Evolutionary conservation across 1,139 yeast species (phyloP).

Genomic region (Zygoascus meyerae): DNA sequence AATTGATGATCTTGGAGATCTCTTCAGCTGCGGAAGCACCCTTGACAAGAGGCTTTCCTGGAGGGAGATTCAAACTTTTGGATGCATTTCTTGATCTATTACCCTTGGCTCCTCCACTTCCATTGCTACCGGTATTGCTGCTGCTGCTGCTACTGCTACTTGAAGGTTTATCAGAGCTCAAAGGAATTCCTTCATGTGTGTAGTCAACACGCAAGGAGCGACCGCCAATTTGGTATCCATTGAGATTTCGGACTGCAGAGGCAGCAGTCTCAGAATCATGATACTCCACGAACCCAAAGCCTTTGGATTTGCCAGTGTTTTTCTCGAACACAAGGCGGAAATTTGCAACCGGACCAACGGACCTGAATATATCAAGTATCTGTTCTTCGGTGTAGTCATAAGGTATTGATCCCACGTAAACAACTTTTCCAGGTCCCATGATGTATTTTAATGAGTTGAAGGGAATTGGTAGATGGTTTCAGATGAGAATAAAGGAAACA

Average conservation of each 20-base stretch:
- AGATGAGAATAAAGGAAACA: not conserved
- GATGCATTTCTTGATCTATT: not conserved
- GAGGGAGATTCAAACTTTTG: slow-evolving; percentile 20
- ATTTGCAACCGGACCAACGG: slow-evolving; percentile 82
- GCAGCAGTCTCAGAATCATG: slow-evolving; percentile 73
- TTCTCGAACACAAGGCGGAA: slow-evolving; percentile 78
- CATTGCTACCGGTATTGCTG: not conserved
- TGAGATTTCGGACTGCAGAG: slow-evolving; percentile 83
- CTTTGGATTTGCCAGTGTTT: slow-evolving; percentile 85
- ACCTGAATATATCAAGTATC: slow-evolving; percentile 66
- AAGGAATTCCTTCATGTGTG: slow-evolving; percentile 37
- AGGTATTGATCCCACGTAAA: slow-evolving; percentile 63
- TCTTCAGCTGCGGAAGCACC: slow-evolving; percentile 51
- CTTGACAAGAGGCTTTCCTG: slow-evolving; percentile 40
- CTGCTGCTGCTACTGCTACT: not conserved
- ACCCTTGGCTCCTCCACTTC: not conserved
- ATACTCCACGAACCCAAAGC: slow-evolving; percentile 83
- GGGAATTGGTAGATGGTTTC: not conserved
- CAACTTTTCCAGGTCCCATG: slow-evolving; percentile 28
- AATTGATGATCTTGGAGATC: slow-evolving; percentile 49
- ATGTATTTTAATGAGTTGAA: not conserved
- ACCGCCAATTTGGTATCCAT: slow-evolving; percentile 71
- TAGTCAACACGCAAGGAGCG: slow-evolving; percentile 67
- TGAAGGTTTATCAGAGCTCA: slow-evolving; percentile 2
- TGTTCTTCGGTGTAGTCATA: slow-evolving; percentile 86